Conservation (phyloP, 805 yeast species). For the Saccharomycopsis schoenii region DNA sequence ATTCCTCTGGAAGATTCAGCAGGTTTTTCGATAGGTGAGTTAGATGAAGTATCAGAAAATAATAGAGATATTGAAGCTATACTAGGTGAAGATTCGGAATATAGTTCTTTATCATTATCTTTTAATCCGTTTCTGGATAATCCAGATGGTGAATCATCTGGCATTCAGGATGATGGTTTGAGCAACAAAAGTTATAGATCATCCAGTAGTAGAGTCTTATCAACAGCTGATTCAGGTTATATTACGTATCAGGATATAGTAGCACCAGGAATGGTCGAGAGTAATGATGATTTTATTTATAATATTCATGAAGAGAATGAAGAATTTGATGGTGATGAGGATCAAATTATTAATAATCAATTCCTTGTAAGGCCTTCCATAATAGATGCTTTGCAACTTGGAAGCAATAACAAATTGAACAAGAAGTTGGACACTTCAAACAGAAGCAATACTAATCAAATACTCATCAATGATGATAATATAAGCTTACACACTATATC, state of each 20-base stretch:
- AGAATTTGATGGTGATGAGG: neutral
- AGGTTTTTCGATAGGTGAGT: neutral
- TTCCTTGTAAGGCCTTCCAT: slow-evolving; percentile 28
- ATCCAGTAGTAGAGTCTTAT: slow-evolving; percentile 1
- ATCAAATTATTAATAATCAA: neutral
- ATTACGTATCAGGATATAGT: slow-evolving; percentile 5
- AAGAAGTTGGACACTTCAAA: neutral
- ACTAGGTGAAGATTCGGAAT: neutral
- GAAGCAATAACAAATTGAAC: slow-evolving; percentile 9
- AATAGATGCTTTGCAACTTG: slow-evolving; percentile 30
- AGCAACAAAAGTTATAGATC: neutral
- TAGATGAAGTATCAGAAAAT: neutral
- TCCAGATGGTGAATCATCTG: neutral
- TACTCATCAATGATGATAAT: neutral
- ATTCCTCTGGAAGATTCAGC: neutral
- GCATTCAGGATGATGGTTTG: neutral
- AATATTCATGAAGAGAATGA: slow-evolving; percentile 8
- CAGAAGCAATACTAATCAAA: neutral
- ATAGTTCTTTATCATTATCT: neutral
- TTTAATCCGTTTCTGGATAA: neutral
- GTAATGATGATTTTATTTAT: slow-evolving; percentile 1
- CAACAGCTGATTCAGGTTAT: slow-evolving; percentile 2
- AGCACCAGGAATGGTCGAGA: neutral
- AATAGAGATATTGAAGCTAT: neutral
- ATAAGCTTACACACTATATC: neutral